Evolutionary conservation across 192 early-diverging fungal species (phyloP), one percentile per base, ranked within the genome.

Genomic region (Lunasporangiospora selenospora): DNA sequence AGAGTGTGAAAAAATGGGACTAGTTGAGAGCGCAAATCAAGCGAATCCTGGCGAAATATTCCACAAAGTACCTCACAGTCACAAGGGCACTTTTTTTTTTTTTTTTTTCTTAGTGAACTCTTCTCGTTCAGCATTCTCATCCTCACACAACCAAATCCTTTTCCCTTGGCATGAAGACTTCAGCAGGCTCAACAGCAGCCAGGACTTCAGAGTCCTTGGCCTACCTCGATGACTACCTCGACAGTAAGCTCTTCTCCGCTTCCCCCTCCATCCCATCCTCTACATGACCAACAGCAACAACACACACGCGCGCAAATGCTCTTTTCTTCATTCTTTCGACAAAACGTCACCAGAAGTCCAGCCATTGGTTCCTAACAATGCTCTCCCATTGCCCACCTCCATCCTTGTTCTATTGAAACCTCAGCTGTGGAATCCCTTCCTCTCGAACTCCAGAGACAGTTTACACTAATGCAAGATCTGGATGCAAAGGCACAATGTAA

Each of bases 381-480:
- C n/a, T n/a, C n/a, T n/a, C n/a, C n/a, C n/a, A n/a, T n/a, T n/a
- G 7, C 13, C 21, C 50, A 32, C 18, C 50, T 18, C 23, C 26
- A 55, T 30, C 30, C 23, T 31, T 49, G 16, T 27, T 46, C 13
- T 24, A 30, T 24, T 40, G 10, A 23, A n/a, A n/a, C 10, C 34
- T 38, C 31, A 90, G 89, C 92, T 34, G 64, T 93, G 44, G 92
- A 93, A 75, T 84, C 90, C 0, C 62, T 93, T 9, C 92, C 92
- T 1, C 65, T 87, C 63, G 92, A 93, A 55, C 81, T 92, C 16
- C 89, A 90, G 48, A 83, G 94, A 31, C 93, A 94, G 55, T 95
- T 98, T 39, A 91, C 95, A 16, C 76, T 96, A 64, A 96, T 98
- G 93, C 86, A 92, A 19, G 94, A 98, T 77, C 87, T 98, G 16